Conservation (phyloP, 257 asterid genomes). For the Ajuga chamaepitys region DNA sequence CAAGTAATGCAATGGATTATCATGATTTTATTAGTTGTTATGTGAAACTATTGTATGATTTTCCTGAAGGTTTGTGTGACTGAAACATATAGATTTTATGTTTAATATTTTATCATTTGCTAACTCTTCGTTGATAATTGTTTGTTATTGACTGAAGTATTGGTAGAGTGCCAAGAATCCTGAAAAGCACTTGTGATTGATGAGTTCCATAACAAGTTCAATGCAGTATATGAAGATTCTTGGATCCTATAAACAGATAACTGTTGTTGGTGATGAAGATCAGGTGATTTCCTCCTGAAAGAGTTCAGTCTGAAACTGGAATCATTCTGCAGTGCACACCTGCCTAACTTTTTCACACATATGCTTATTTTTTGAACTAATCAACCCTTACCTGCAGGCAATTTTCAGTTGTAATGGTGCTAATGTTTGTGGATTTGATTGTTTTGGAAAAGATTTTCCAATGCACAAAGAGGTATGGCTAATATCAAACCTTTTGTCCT, state of each 20-base stretch:
- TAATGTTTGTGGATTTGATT: conserved; percentile 83
- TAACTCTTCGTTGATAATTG: conserved; percentile 17
- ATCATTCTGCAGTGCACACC: conserved; percentile 6
- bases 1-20: no score
- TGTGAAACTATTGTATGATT: conserved; percentile 69
- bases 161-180: conserved; percentile 62
- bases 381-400: conserved; percentile 50
- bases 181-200: conserved; percentile 87
- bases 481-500: conserved; percentile 9
- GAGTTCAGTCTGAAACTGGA: conserved; percentile 8
- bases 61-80: conserved; percentile 74
- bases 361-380: background rate
- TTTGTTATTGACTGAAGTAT: conserved; percentile 39
- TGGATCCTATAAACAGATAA: conserved; percentile 75
- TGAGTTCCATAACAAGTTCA: conserved; percentile 97
- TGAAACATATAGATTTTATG: conserved; percentile 1
- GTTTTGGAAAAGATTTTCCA: conserved; percentile 87
- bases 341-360: conserved; percentile 3
- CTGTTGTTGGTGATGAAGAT: conserved; percentile 97
- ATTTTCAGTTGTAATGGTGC: conserved; percentile 97
- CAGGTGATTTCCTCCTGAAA: conserved; percentile 50
- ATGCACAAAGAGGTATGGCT: conserved; percentile 75
- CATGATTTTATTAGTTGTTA: conserved; percentile 64
- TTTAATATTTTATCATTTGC: conserved; percentile 4
- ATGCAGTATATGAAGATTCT: conserved; percentile 78